Base-by-base conservation (phyloP, 163 green algal species). In the Chlamydomonas reinhardtii region DNA sequence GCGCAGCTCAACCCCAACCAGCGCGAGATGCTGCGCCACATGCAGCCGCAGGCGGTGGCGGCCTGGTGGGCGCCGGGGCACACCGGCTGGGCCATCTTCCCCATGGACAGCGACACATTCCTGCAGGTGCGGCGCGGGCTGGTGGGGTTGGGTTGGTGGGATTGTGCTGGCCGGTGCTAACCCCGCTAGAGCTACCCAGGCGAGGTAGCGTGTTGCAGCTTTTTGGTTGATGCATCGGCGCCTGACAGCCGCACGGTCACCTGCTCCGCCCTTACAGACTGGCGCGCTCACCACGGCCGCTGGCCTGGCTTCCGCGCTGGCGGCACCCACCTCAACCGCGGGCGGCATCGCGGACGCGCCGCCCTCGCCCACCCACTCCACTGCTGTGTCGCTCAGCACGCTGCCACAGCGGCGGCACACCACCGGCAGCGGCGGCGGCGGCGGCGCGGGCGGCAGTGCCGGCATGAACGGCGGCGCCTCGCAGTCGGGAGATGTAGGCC, bases 81-180 rank as follows among this genome's bases (percentile, higher is more conserved):
- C 87, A 90, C 94, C 2, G 96, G 95, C 24, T 98, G 95, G 95
- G 94, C 94, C 76, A 94, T 98, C 62, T 97, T 97, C 89, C 93
- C 94, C 2, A 91, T 95, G 6, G 95, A 98, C 79, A 93, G 84
- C 0, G 95, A 98, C 31, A 74, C 92, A 12, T 97, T 97, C 88
- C 76, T 95, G 76, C 91, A 70, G 93, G 93, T 59, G 74, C 76
- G 35, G 73, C 91, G 61, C 88, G 94, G 34, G 82, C 31, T 31
- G 59, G 17, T 6, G 61, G 59, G 17, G 5, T 1, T 19, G 59
- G 59, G 25, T 66, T 66, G 14, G 59, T 11, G 15, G 15, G 24
- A 65, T 24, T 5, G n/a, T n/a, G n/a, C n/a, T n/a, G n/a, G n/a
- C n/a, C n/a, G n/a, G n/a, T n/a, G n/a, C n/a, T n/a, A n/a, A n/a